phyloP scores from a whole-genome alignment of 257 asterid species.

The Fraxinus excelsior region DNA sequence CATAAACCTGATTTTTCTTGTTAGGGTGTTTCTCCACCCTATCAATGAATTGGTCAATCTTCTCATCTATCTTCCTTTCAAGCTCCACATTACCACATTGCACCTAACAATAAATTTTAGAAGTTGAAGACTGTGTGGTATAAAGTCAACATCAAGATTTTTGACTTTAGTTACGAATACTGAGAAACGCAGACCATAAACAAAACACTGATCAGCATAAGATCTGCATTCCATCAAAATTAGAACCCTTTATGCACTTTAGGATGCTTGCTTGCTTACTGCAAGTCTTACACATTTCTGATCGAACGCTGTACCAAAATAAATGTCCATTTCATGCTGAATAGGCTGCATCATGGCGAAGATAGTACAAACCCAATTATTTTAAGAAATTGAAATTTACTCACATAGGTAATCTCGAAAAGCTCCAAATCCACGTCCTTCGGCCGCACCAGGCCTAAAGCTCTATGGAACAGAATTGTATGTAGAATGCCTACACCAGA shows the following conservation, averaged over 20 bases:
- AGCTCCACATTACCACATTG: slow-evolving; percentile 87
- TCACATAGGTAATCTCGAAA: slow-evolving; percentile 92
- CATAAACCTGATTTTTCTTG: slow-evolving; percentile 85
- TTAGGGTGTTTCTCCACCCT: slow-evolving; percentile 94
- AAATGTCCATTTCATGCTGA: neutral
- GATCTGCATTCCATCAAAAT: slow-evolving; percentile 1
- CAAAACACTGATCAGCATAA: neutral
- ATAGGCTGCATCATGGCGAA: neutral
- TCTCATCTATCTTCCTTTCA: slow-evolving; percentile 85
- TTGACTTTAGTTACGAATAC: neutral
- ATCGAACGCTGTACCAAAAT: neutral
- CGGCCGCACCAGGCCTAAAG: slow-evolving; percentile 93
- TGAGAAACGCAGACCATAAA: neutral
- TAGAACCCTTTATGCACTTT: slow-evolving; percentile 1
- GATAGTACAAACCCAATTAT: slow-evolving; percentile 6
- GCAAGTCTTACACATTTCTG: neutral
- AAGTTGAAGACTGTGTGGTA: neutral
- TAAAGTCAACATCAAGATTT: neutral
- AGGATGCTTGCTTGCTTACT: neutral
- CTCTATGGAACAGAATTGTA: slow-evolving; percentile 84
- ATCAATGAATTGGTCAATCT: slow-evolving; percentile 82
- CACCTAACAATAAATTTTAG: slow-evolving; percentile 47
- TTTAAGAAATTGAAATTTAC: slow-evolving; percentile 28
- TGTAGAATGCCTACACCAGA: slow-evolving; percentile 87
- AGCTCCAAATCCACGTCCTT: slow-evolving; percentile 93